Conservation (phyloP, 192 early-diverging fungal genomes). For the Entomortierella lignicola region DNA sequence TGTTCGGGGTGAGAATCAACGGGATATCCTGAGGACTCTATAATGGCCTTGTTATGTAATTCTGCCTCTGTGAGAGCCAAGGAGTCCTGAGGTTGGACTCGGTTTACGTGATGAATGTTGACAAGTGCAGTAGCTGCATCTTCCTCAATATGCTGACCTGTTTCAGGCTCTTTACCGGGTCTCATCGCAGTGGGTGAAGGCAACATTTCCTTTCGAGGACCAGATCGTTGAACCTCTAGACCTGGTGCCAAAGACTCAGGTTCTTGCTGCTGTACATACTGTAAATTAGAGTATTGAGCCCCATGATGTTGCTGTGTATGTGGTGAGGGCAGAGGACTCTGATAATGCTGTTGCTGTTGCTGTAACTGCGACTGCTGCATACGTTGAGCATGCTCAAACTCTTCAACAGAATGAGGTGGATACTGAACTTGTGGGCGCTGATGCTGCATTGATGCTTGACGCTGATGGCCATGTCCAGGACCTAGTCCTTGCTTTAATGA, state of each 20-base stretch:
- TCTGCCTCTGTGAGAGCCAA: background rate
- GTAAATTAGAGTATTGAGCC: background rate
- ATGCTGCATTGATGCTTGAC: conserved; percentile 1
- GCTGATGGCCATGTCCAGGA: background rate
- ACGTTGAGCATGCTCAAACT: conserved; percentile 22
- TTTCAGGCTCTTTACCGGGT: conserved; percentile 19
- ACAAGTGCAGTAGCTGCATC: conserved; percentile 34
- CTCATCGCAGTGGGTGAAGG: background rate
- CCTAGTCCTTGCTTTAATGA: background rate
- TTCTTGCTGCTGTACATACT: background rate
- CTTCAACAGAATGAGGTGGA: conserved; percentile 5
- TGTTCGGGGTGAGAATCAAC: conserved; percentile 1
- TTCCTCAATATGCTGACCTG: conserved; percentile 25
- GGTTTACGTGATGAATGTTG: conserved; percentile 35
- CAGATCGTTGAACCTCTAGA: background rate
- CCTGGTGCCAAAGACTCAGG: background rate
- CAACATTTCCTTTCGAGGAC: background rate
- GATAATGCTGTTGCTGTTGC: conserved; percentile 9
- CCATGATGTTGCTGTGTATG: background rate
- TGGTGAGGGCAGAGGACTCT: background rate
- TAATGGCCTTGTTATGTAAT: conserved; percentile 2
- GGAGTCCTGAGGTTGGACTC: conserved; percentile 24
- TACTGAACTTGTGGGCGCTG: background rate
- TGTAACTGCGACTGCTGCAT: conserved; percentile 9
- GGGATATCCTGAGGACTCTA: conserved; percentile 8